Evolutionary conservation across 208 protist species (phyloP).

Genomic region (Leishmania major): DNA sequence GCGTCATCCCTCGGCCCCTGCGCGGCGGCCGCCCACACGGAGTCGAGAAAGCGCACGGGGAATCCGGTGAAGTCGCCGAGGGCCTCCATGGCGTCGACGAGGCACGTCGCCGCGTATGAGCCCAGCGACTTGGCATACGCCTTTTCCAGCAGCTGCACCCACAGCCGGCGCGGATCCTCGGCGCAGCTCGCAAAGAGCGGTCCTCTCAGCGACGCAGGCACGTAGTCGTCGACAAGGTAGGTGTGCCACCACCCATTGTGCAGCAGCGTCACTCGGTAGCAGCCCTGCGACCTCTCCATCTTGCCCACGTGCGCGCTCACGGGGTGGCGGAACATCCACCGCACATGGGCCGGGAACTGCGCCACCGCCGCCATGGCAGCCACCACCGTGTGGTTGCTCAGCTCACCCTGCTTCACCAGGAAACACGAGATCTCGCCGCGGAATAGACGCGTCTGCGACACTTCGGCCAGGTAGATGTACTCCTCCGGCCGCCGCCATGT

Average conservation of each 20-base stretch:
- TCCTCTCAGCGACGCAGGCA: conserved; percentile 48
- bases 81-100: conserved; percentile 59
- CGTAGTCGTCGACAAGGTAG: conserved; percentile 78
- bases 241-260: conserved; percentile 82
- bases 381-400: conserved; percentile 71
- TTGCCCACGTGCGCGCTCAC: conserved; percentile 32
- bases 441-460: conserved; percentile 50
- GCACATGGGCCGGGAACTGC: conserved; percentile 45
- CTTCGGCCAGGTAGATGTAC: conserved; percentile 44
- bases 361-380: conserved; percentile 69
- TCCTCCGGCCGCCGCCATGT: conserved; percentile 54
- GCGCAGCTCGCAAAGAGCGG: conserved; percentile 52
- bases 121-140: conserved; percentile 88
- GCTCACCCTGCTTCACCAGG: conserved; percentile 58
- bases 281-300: conserved; percentile 53
- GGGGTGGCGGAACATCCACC: conserved; percentile 67
- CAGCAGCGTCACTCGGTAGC: conserved; percentile 71
- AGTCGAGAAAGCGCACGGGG: conserved; percentile 43
- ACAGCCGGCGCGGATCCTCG: conserved; percentile 74
- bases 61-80: conserved; percentile 67
- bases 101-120: conserved; percentile 74
- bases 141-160: conserved; percentile 87
- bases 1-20: conserved; percentile 3
- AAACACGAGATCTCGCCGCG: conserved; percentile 50
- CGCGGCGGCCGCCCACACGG: conserved; percentile 22